phyloP scores from a whole-genome alignment of 768 basidiomycete species.

The Amanita polypyramis region DNA sequence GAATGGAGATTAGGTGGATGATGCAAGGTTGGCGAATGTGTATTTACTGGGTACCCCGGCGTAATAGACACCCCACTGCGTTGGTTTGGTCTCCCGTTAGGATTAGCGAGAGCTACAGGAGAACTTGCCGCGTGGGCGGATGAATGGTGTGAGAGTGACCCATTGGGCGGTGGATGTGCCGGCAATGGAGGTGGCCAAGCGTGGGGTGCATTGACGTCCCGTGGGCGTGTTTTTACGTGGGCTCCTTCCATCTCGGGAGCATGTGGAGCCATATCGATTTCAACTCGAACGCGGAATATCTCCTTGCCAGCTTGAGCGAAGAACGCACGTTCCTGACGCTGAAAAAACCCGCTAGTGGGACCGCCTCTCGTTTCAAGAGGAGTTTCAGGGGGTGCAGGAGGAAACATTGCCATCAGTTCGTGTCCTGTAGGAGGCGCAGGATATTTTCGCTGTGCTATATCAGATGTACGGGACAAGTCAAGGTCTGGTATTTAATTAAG shows the following conservation, averaged over 20 bases:
- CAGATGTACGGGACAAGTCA: slow-evolving; percentile 46
- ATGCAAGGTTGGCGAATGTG: slow-evolving; percentile 16
- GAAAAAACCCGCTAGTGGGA: slow-evolving; percentile 65
- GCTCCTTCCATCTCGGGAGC: slow-evolving; percentile 20
- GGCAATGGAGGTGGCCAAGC: slow-evolving; percentile 14
- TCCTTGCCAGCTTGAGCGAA: slow-evolving; percentile 73
- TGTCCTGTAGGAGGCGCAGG: slow-evolving; percentile 74
- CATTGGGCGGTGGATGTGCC: slow-evolving; percentile 15
- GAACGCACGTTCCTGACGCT: slow-evolving; percentile 68
- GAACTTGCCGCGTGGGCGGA: slow-evolving; percentile 22
- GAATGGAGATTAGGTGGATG: slow-evolving; percentile 25
- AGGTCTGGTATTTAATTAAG: slow-evolving; percentile 34
- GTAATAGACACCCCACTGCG: slow-evolving; percentile 23
- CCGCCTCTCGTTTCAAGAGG: slow-evolving; percentile 47
- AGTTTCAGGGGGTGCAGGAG: slow-evolving; percentile 51
- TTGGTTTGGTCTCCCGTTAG: slow-evolving; percentile 22
- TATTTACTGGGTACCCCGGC: slow-evolving; percentile 22
- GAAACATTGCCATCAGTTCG: slow-evolving; percentile 80
- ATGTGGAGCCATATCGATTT: slow-evolving; percentile 44
- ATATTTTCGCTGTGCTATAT: slow-evolving; percentile 43
- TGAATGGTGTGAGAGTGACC: slow-evolving; percentile 22
- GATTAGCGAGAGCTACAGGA: slow-evolving; percentile 20
- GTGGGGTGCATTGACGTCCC: slow-evolving; percentile 15
- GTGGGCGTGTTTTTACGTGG: slow-evolving; percentile 15
- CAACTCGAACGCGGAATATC: slow-evolving; percentile 65